phyloP scores from a whole-genome alignment of 169 alveolate genomes.

The Plasmodium gonderi region DNA sequence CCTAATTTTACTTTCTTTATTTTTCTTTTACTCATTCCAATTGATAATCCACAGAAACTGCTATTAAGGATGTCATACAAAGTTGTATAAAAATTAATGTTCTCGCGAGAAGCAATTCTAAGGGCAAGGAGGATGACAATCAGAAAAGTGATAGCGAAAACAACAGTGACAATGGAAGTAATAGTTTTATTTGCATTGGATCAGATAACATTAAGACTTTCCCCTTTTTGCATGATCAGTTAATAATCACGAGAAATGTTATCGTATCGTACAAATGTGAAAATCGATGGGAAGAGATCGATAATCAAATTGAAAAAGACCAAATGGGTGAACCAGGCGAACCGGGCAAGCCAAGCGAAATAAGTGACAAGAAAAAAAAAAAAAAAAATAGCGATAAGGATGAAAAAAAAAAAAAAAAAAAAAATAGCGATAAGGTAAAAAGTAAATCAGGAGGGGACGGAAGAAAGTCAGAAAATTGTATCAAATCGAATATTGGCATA shows the following conservation, averaged over 20 bases:
- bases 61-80: constrained; percentile 34
- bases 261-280: constrained; percentile 26
- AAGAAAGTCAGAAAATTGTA: background rate
- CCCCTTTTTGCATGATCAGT: constrained; percentile 68
- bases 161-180: background rate
- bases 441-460: constrained; percentile 6
- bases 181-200: constrained; percentile 27
- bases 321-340: background rate
- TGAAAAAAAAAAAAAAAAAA: constrained; percentile 45
- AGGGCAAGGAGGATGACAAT: background rate
- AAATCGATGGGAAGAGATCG: background rate
- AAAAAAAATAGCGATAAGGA: constrained; percentile 3
- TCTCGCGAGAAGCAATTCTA: constrained; percentile 12
- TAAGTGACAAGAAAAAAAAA: background rate
- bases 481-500: constrained; percentile 17
- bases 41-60: constrained; percentile 13
- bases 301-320: background rate
- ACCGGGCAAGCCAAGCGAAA: background rate
- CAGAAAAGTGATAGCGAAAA: background rate
- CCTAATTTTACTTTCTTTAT: background rate
- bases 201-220: constrained; percentile 25
- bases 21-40: background rate
- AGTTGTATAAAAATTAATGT: constrained; percentile 12
- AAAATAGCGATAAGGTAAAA: background rate
- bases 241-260: constrained; percentile 35